Base-by-base conservation (phyloP, 2,329 filamentous ascomycete species). In the Zymoseptoria brevis region DNA sequence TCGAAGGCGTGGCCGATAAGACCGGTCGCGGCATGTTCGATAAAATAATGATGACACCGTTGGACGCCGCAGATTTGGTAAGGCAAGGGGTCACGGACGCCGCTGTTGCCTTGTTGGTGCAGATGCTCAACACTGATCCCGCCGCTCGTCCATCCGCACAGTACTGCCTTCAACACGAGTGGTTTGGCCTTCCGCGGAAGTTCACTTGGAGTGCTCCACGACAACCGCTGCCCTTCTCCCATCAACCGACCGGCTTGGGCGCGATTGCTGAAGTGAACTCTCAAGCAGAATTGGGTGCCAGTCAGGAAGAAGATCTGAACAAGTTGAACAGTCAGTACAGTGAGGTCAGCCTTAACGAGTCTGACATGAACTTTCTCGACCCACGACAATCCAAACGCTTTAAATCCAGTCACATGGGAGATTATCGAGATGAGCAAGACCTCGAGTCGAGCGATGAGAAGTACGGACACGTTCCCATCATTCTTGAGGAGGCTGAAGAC, bases 121-220 rank as follows among this genome's bases (percentile, higher is more conserved):
- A 79, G n/a, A 94, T 96, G 83, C 83, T 97, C 4, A 85, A 90
- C 64, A 84, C 84, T n/a, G 85, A 91, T 54, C 90, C 93, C 1
- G 82, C 87, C 58, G 75, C 82, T n/a, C 85, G 93, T 58, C 89
- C 90, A 0, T 89, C 86, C 0, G 86, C 94, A 51, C 72, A 77
- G 4, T 81, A 88, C 55, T 86, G 96, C 57, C 81, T 89, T 59
- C 74, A 76, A 11, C 88, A 94, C 71, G 76, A 82, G 1, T 97
- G 93, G 93, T 79, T 96, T n/a, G 72, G 70, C 22, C 73, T 78
- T n/a, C 19, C 24, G 56, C 71, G 57, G 62, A 13, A n/a, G 13
- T 45, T 16, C 13, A 45, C 35, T 45, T 45, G 11, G 35, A 45
- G 16, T n/a, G 35, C 35, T 68, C 51, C 51, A 8, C 51, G 51